phyloP scores from a whole-genome alignment of 2,329 filamentous ascomycete genomes.

The Parafenestella ontariensis region DNA sequence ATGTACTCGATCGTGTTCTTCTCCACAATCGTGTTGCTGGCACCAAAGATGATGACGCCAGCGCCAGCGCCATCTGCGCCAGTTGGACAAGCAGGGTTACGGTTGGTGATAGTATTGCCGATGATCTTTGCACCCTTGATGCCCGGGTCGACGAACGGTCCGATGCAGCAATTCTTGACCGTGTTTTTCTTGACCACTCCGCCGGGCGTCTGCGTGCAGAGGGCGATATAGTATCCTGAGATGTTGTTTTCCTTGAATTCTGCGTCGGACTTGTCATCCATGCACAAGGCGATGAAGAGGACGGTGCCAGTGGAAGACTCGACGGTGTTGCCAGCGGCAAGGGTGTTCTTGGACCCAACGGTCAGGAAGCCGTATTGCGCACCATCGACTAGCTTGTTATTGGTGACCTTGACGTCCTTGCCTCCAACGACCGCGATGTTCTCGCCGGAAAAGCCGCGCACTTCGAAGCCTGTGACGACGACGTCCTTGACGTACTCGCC shows the following conservation, averaged over 20 bases:
- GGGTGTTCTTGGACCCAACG: slow-evolving; percentile 11
- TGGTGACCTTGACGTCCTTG: slow-evolving; percentile 9
- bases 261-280: slow-evolving; percentile 18
- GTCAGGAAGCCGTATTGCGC: slow-evolving; percentile 21
- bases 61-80: background rate
- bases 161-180: slow-evolving; percentile 13
- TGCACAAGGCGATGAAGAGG: slow-evolving; percentile 17
- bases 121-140: slow-evolving; percentile 12
- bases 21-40: slow-evolving; percentile 13
- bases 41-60: slow-evolving; percentile 12
- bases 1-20: slow-evolving; percentile 11
- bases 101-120: slow-evolving; percentile 9
- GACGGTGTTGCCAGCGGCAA: slow-evolving; percentile 8
- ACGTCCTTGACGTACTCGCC: slow-evolving; percentile 16
- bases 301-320: background rate
- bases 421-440: slow-evolving; percentile 18
- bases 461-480: slow-evolving; percentile 12
- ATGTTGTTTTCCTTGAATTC: slow-evolving; percentile 14
- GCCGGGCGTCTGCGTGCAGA: slow-evolving; percentile 13
- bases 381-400: slow-evolving; percentile 14
- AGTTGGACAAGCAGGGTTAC: slow-evolving; percentile 4
- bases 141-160: slow-evolving; percentile 16
- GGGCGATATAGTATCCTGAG: slow-evolving; percentile 18
- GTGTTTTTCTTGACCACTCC: slow-evolving; percentile 12
- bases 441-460: slow-evolving; percentile 13